phyloP scores from a whole-genome alignment of 2,329 filamentous ascomycete genomes.

The Elsinoe batatas region DNA sequence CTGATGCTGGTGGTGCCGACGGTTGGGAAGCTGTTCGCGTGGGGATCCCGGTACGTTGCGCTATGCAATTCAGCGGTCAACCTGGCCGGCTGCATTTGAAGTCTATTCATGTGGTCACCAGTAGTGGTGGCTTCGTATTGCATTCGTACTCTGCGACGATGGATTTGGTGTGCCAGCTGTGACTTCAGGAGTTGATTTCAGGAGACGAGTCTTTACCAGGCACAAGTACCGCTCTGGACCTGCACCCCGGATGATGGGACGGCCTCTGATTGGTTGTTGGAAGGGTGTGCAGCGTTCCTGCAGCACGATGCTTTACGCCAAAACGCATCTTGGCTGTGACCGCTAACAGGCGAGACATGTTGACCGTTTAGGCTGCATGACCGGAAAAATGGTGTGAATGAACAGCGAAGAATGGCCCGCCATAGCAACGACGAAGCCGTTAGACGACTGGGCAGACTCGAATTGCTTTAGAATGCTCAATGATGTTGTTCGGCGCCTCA shows the following conservation, averaged over 20 bases:
- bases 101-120: not conserved
- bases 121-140: not conserved
- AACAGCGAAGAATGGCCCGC: not conserved
- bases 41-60: not conserved
- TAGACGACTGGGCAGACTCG: not conserved
- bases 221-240: not conserved
- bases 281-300: not conserved
- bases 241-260: not conserved
- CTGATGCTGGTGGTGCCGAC: not conserved
- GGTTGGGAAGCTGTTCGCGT: slow-evolving; percentile 8
- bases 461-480: not conserved
- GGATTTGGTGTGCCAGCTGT: not conserved
- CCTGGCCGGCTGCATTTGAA: not conserved
- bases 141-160: not conserved
- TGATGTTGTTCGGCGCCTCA: no score
- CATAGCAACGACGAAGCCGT: not conserved
- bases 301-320: not conserved
- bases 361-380: slow-evolving; percentile 1
- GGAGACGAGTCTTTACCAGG: slow-evolving; percentile 1
- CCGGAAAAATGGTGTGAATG: not conserved
- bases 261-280: not conserved
- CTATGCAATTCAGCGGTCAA: slow-evolving; percentile 6
- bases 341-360: not conserved
- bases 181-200: not conserved
- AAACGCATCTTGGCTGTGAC: not conserved